Percentiles rank a stretch among this genome's conserved stretches.
These are phyloP conservation scores for Diaporthe ampelina DNA, from an alignment of 2,329 filamentous ascomycete genomes.

Conservation along the genomic window DNA sequence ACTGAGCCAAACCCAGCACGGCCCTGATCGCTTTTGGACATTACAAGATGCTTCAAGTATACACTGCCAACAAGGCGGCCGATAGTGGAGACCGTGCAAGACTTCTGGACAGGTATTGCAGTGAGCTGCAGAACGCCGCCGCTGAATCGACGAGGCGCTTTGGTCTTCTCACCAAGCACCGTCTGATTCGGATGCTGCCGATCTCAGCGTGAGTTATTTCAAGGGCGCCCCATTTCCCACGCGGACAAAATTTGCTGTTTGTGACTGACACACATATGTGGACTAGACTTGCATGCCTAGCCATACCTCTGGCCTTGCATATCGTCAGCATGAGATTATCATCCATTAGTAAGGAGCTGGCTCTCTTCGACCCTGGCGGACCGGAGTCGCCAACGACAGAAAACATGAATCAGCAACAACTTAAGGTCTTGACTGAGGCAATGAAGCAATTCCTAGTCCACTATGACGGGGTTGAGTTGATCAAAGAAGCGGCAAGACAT, in stretches of 20 bases:
- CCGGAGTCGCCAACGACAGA: not conserved
- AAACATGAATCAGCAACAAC: not conserved
- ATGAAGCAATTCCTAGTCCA: not conserved
- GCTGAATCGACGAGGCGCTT: not conserved
- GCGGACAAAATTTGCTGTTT: not conserved
- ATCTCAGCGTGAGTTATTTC: not conserved
- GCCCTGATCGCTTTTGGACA: not conserved
- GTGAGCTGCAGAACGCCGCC: not conserved
- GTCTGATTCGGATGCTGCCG: not conserved
- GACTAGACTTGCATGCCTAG: not conserved
- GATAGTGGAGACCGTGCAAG: not conserved
- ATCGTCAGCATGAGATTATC: not conserved
- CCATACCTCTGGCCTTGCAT: not conserved
- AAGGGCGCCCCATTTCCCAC: not conserved
- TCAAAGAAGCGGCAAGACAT: not conserved
- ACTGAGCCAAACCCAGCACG: not conserved
- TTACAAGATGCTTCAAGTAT: not conserved
- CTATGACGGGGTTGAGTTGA: not conserved
- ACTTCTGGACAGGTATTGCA: not conserved
- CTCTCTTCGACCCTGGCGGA: not conserved
- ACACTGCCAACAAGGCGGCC: not conserved
- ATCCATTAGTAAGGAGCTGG: not conserved
- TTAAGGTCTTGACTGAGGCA: not conserved
- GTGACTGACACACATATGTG: not conserved
- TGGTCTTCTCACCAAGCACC: not conserved